A percentile compares a stretch with the other conserved stretches of the same genome.
Evolutionary conservation across 2,329 filamentous ascomycete species (phyloP).

Genomic region (Neurospora crassa): DNA sequence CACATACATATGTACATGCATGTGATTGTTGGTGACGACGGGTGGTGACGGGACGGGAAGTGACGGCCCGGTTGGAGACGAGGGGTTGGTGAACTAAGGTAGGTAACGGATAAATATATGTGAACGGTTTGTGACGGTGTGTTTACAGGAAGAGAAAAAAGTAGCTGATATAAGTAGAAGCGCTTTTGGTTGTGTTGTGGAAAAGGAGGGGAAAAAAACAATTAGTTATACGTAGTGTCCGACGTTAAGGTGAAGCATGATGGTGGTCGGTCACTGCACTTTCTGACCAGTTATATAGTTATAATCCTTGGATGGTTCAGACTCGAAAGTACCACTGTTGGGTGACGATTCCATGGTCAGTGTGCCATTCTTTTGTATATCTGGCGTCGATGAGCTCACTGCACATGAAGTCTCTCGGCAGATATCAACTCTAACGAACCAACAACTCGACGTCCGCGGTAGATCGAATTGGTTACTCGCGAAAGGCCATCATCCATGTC

Average conservation of each 20-base stretch:
- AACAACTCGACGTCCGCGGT: background rate
- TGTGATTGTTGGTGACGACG: background rate
- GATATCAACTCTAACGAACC: background rate
- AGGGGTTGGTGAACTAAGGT: background rate
- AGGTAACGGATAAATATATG: background rate
- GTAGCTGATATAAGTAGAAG: background rate
- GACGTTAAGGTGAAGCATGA: background rate
- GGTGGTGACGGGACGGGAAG: background rate
- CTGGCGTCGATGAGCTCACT: background rate
- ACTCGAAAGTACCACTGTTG: background rate
- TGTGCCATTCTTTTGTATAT: background rate
- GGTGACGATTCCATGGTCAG: background rate
- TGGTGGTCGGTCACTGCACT: background rate
- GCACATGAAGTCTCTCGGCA: background rate
- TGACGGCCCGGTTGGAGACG: background rate
- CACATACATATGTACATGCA: background rate
- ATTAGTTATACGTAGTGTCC: background rate
- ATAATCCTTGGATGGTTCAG: background rate
- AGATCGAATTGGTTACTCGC: background rate
- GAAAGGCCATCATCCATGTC: background rate
- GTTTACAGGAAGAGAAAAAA: background rate
- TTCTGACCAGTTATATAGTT: background rate
- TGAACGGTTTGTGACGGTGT: background rate
- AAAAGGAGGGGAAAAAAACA: background rate
- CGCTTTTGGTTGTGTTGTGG: background rate